Base-by-base conservation (phyloP, 208 protist species). In the Angomonas desouzai region DNA sequence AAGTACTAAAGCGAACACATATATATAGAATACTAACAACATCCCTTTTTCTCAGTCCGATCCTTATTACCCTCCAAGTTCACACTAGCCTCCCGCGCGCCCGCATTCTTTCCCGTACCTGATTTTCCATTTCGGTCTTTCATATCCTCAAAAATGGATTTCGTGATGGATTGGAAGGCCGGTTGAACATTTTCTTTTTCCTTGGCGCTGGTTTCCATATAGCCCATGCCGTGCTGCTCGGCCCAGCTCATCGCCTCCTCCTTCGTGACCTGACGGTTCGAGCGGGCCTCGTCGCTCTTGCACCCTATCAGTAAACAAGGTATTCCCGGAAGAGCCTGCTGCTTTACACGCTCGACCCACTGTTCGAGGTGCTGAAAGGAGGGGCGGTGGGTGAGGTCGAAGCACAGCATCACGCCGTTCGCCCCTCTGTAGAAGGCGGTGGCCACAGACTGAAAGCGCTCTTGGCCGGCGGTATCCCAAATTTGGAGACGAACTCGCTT, bases 291-390 rank as follows among this genome's bases (percentile, higher is more conserved):
- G 67, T 99, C 98, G 53, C 75, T 86, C 77, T 99, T 99, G 85
- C 98, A 99, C 56, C 97, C 97, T 49, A 97, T 89, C 49, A 99
- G 95, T 38, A 94, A 74, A 56, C 98, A 92, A 6, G 85, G 83
- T 62, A 99, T 97, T 59, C 97, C 92, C 27, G 91, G 91, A 22
- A 94, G 71, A 1, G 85, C 83, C 73, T 95, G 85, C 56, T 96
- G 94, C 32, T 88, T 67, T 66, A 99, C 87, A 67, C 98, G 97
- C 66, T 98, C 97, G 68, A 99, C 97, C 97, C 98, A 99, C 79
- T 97, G 96, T 40, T 98, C 95, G 18, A 98, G 90, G 73, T 98
- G 97, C 29, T 87, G 63, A 68, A 98, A 99, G 40, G 95, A 98
- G 25, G 97, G 86, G 32, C 92, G 81, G 82, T 98, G 96, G 4